Evolutionary conservation across 345 rosid species (phyloP), one percentile per base, ranked within the genome.

Genomic region (Lumnitzera littorea): DNA sequence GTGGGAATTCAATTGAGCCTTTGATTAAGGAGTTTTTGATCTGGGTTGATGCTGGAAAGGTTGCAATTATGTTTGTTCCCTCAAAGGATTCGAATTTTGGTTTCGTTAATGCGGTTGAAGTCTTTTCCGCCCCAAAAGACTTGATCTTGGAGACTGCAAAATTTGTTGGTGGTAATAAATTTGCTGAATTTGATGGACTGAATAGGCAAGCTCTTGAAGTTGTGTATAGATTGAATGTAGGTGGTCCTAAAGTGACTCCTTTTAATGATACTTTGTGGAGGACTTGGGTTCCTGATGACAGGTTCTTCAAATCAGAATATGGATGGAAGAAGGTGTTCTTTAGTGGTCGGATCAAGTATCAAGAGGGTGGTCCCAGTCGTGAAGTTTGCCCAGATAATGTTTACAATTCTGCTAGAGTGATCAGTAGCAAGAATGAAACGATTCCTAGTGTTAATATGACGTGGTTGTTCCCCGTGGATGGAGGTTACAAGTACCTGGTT

Each of bases 211-310:
- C 86, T 0, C 74, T 92, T 68, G 82, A 89, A 74, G 69, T 77
- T 47, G 31, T 79, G 48, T 64, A 81, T 53, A 77, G 96, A 76
- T 48, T 85, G 55, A 92, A 76, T 72, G 88, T 92, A 50, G 98
- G 98, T 14, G 98, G 98, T 67, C 72, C 75, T 13, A 89, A 85
- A 62, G 80, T 92, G 54, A 92, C 96, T 56, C 94, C 98, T 12
- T 89, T 85, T 52, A 92, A 92, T 63, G 98, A 89, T 75, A 63
- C 90, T 7, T 31, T 89, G 62, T 89, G 96, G 98, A 87, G 96
- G 61, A 89, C 86, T 52, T 92, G 98, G 96, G 12, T 87, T 60
- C 83, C 96, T 50, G 98, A 89, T 81, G 81, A 84, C 71, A 79
- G 60, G 23, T 89, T 71, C 73, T 67, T 92, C 24, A 76, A 73